Evolutionary conservation across 2,329 filamentous ascomycete genomes (phyloP), one percentile per base, ranked within the genome.

Genomic region (Paecilomyces sp.): DNA sequence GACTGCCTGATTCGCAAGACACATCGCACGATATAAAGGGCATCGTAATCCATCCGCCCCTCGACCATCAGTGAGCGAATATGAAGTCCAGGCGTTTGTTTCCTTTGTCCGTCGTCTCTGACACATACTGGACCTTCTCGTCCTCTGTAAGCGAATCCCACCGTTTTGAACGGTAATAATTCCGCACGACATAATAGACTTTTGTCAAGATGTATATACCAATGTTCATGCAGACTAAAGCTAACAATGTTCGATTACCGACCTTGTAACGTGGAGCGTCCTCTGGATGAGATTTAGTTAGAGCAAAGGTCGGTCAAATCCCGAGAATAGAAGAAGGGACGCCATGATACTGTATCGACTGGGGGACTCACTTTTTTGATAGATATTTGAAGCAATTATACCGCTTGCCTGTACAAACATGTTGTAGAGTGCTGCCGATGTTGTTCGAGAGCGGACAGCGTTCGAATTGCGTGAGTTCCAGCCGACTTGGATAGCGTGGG

Each of bases 161-260:
- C 18, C 67, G 65, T 54, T 60, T 62, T 33, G 73, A 71, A 0
- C 68, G 64, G 1, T 63, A 56, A 4, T 61, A 52, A 55, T 75
- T 75, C 22, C 67, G 66, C 57, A 63, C 60, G 6, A 70, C 62
- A 61, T 74, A 75, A 63, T 75, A 74, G 12, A 58, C 57, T 56
- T 74, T 74, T 1, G 68, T 67, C 24, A 67, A 59, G 5, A 64
- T 22, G 55, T 71, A 73, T n/a, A 71, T 57, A 9, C 62, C 62
- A 3, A 84, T 65, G 2, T 76, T 72, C 3, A 82, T 70, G 0
- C 73, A 75, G 28, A 77, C 74, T 54, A 84, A 79, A 1, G 75
- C 76, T 12, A 84, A 73, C 58, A 82, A 73, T 13, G 83, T 76
- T 7, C 72, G 79, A 70, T 84, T 83, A 8, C 82, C 81, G 12